Percentiles rank a stretch among this genome's conserved stretches.
Evolutionary conservation across 2,329 filamentous ascomycete species (phyloP).

Genomic region (Alternaria viburni): DNA sequence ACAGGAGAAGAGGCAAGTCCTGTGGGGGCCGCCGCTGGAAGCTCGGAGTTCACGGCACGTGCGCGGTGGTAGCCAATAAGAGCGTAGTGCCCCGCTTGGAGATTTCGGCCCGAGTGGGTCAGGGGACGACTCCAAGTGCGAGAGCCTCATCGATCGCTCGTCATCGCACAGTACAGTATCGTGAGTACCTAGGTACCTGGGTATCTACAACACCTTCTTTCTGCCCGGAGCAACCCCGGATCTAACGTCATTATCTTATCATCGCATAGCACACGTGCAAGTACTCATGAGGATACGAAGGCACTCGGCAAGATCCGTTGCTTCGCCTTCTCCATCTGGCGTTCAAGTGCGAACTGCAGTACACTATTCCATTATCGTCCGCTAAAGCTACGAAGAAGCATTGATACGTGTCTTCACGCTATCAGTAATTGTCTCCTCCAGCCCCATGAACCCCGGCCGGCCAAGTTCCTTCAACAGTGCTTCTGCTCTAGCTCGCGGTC

Average conservation of each 20-base stretch:
- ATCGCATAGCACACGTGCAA: not conserved
- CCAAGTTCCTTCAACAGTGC: conserved; percentile 9
- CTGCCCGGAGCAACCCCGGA: not conserved
- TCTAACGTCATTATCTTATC: not conserved
- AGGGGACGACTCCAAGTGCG: not conserved
- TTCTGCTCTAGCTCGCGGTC: conserved; percentile 7
- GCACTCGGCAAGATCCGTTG: not conserved
- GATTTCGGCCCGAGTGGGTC: not conserved
- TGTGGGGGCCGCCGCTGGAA: not conserved
- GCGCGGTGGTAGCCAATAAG: not conserved
- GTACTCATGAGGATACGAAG: not conserved
- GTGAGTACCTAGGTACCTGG: not conserved
- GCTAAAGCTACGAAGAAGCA: conserved; percentile 1
- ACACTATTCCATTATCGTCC: not conserved
- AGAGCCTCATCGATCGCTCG: not conserved
- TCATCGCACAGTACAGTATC: not conserved
- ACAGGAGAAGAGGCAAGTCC: not conserved
- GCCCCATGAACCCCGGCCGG: conserved; percentile 1
- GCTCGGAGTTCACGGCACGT: not conserved
- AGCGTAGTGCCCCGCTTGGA: not conserved
- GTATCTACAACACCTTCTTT: not conserved
- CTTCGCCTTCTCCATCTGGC: not conserved
- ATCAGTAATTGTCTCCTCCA: conserved; percentile 13
- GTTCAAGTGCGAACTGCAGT: not conserved
- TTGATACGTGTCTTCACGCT: conserved; percentile 9